These are phyloP conservation scores for Taiozyma onychis DNA, from an alignment of 1,139 yeast genomes.

Conservation along the genomic window DNA sequence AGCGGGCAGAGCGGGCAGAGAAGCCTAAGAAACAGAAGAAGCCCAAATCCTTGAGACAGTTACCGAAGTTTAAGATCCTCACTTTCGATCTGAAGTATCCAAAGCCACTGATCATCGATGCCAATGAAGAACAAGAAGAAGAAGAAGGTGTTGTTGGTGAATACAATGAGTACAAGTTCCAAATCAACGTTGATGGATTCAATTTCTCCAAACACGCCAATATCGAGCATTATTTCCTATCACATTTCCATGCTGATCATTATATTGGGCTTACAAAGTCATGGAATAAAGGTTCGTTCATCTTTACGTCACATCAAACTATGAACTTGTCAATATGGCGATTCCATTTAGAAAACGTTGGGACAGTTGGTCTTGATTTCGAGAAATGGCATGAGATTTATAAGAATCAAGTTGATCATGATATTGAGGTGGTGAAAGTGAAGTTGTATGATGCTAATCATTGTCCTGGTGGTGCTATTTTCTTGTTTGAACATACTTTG, in stretches of 20 bases:
- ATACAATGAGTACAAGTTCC: constrained; percentile 22
- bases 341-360: constrained; percentile 1
- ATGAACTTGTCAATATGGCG: constrained; percentile 17
- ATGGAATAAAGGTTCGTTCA: constrained; percentile 59
- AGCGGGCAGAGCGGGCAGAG: constrained; percentile 1
- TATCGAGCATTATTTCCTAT: constrained; percentile 41
- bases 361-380: background rate
- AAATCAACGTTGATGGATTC: constrained; percentile 66
- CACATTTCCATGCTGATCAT: constrained; percentile 93
- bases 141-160: background rate
- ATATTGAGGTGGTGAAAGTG: constrained; percentile 42
- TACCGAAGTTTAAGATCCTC: background rate
- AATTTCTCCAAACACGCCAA: constrained; percentile 38
- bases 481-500: constrained; percentile 55
- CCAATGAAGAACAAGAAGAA: constrained; percentile 1
- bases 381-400: constrained; percentile 11
- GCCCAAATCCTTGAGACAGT: background rate
- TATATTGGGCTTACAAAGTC: constrained; percentile 77
- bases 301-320: constrained; percentile 71
- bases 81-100: background rate
- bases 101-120: background rate
- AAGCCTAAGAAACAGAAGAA: constrained; percentile 6
- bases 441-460: constrained; percentile 81
- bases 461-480: constrained; percentile 91
- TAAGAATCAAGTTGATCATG: constrained; percentile 32